phyloP scores from a whole-genome alignment of 179 eudicot species.

The Spergularia azorica region DNA sequence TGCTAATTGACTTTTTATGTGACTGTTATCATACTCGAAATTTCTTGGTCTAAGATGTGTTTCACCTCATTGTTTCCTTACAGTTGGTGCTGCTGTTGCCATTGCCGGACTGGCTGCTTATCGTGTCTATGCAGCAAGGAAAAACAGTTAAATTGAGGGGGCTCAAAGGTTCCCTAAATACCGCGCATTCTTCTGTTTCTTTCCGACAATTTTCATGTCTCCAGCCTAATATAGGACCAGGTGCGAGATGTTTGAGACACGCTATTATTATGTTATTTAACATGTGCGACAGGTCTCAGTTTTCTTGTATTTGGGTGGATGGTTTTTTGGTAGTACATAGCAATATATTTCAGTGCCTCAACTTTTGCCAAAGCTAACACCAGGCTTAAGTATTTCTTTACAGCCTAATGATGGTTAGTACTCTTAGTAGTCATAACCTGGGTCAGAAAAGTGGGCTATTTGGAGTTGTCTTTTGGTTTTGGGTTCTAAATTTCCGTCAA shows the following conservation, averaged over 20 bases:
- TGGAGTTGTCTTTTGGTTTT: too few relatives aligned
- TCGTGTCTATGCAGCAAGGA: slow-evolving; percentile 87
- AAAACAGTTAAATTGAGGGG: slow-evolving; percentile 51
- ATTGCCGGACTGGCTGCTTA: slow-evolving; percentile 88
- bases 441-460: too few relatives aligned
- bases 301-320: slow-evolving; percentile 11
- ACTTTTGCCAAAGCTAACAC: too few relatives aligned
- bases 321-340: slow-evolving; percentile 32
- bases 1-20: neutral
- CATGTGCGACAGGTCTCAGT: slow-evolving; percentile 10
- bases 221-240: slow-evolving; percentile 16
- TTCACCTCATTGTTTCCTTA: neutral
- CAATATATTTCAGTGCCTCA: slow-evolving; percentile 1
- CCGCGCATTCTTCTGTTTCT: neutral
- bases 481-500: too few relatives aligned
- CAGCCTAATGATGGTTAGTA: too few relatives aligned
- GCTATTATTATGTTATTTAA: slow-evolving; percentile 9
- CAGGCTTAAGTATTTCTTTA: too few relatives aligned
- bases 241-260: slow-evolving; percentile 19
- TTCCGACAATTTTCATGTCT: neutral
- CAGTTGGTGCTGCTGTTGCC: slow-evolving; percentile 95
- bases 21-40: neutral
- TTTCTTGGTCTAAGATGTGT: too few relatives aligned
- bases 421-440: too few relatives aligned
- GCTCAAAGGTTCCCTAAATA: neutral